Conservation (phyloP, 2,329 filamentous ascomycete genomes). For the Claviceps fusiformis region DNA sequence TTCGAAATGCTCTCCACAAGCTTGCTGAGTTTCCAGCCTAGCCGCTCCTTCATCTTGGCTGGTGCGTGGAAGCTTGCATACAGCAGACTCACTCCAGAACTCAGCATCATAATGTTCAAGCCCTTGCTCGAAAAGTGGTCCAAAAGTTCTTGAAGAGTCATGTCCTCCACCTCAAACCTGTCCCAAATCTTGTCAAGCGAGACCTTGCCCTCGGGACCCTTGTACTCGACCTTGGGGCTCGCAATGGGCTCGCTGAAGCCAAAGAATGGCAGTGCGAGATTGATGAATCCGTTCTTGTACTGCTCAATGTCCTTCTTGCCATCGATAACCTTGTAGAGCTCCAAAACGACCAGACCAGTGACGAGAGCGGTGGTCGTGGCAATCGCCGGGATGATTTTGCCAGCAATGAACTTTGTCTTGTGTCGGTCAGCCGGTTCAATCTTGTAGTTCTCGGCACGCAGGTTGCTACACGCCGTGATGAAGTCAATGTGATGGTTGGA, state of each 20-base stretch:
- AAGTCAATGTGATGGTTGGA: conserved; percentile 98
- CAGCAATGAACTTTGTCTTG: conserved; percentile 99
- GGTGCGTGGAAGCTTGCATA: conserved; percentile 88
- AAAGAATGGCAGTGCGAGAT: conserved; percentile 91
- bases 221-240: conserved; percentile 84
- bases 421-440: conserved; percentile 85
- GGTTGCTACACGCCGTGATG: conserved; percentile 91
- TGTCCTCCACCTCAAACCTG: conserved; percentile 78
- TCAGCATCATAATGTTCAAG: conserved; percentile 79
- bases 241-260: conserved; percentile 95
- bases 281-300: conserved; percentile 98
- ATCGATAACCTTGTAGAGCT: conserved; percentile 93
- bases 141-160: conserved; percentile 74
- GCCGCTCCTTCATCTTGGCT: conserved; percentile 65
- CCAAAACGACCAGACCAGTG: conserved; percentile 81
- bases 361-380: conserved; percentile 93
- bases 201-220: conserved; percentile 64
- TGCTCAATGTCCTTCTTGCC: conserved; percentile 95
- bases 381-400: conserved; percentile 98
- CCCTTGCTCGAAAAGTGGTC: conserved; percentile 71
- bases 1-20: conserved; percentile 81
- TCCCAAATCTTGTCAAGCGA: conserved; percentile 96
- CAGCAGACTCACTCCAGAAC: conserved; percentile 88
- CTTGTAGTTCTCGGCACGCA: conserved; percentile 96
- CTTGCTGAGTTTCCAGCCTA: conserved; percentile 72